phyloP scores from a whole-genome alignment of 1,284 basidiomycete genomes.

The Gomphus sp. region DNA sequence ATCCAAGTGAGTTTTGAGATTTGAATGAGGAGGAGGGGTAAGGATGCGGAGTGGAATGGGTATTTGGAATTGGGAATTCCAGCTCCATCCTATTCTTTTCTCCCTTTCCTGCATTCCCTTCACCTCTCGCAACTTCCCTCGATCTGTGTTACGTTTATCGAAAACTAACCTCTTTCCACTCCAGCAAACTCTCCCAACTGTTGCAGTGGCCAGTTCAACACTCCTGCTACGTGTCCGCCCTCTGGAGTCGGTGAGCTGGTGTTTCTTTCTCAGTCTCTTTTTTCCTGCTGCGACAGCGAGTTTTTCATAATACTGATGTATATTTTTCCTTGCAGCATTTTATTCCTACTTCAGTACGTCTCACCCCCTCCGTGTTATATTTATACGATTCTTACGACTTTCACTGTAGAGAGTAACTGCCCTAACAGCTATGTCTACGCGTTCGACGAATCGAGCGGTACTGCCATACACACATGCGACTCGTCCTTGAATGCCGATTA shows the following conservation, averaged over 20 bases:
- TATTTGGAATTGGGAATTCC: too few species aligned
- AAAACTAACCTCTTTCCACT: not conserved
- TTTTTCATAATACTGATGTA: constrained; percentile 17
- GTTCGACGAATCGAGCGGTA: too few species aligned
- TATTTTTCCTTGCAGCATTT: constrained; percentile 17
- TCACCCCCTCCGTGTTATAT: too few species aligned
- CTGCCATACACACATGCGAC: too few species aligned
- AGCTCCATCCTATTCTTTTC: not conserved
- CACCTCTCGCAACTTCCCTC: not conserved
- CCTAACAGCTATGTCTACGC: too few species aligned
- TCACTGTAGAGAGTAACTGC: too few species aligned
- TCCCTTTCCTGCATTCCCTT: not conserved
- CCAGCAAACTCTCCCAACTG: constrained; percentile 42
- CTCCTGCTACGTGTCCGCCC: constrained; percentile 40
- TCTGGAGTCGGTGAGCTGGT: constrained; percentile 23
- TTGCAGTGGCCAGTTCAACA: constrained; percentile 43
- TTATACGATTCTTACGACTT: too few species aligned
- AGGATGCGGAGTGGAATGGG: too few species aligned
- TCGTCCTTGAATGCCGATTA: too few species aligned
- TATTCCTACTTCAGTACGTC: constrained; percentile 47
- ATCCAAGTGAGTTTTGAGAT: constrained; percentile 23
- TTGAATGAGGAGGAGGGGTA: too few species aligned
- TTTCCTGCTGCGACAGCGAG: too few species aligned
- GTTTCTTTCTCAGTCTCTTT: not conserved
- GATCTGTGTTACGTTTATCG: not conserved